Base-by-base conservation (phyloP, 2,329 filamentous ascomycete species). In the Penicillium sp. region DNA sequence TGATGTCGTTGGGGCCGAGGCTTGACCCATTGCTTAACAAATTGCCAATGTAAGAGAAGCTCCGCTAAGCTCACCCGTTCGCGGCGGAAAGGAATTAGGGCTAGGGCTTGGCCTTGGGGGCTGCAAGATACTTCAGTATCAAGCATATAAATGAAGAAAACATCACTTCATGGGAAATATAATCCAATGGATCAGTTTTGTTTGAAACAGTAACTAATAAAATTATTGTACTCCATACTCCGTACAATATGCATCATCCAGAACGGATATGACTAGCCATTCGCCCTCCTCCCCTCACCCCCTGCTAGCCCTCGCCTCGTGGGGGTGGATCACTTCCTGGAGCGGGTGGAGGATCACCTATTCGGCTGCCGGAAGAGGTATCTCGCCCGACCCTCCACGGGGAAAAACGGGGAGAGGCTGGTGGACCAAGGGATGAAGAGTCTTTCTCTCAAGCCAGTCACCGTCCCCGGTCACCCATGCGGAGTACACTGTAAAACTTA, bases 371-470 rank as follows among this genome's bases (percentile, higher is more conserved):
- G 42, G 21, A 45, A 45, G 14, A 45, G 42, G 42, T 9, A 45
- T 45, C 42, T 45, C 42, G 42, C 42, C 42, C 42, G 42, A 45
- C 42, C 42, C 42, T 45, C 42, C 42, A 45, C 42, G 42, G 42
- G 42, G 42, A 31, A 45, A 45, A 45, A 45, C 42, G 42, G 42
- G 42, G 42, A 28, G 26, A 28, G 23, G 14, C n/a, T 19, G 16
- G 42, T 45, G 42, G 42, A 19, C 18, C 23, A 43, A 40, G 39
- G 39, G 42, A 18, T 26, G 31, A 31, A 29, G 19, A 45, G 16
- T 3, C 14, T 7, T 45, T 31, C 18, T 21, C 16, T 31, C 9
- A 31, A 13, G n/a, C 37, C 37, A 40, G 3, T 40, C 37, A 40
- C 11, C 23, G 23, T 28, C 23, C 23, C 36, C 19, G 10, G 5